These are phyloP conservation scores for Scorias spongiosa DNA, from an alignment of 2,329 filamentous ascomycete species.

Conservation along the genomic window DNA sequence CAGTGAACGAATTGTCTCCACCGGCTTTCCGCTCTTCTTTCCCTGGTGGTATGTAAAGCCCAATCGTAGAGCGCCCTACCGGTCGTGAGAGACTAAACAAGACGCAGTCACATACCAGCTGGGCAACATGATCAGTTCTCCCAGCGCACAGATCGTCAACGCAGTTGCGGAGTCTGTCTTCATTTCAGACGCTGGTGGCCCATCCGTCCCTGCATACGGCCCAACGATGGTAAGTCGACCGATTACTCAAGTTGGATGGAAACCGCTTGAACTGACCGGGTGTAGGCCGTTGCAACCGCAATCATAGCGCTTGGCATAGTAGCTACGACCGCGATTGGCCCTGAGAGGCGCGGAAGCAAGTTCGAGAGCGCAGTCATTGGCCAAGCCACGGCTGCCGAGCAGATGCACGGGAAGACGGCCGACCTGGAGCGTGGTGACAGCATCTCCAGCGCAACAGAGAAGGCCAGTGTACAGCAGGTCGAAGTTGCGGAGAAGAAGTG, in stretches of 20 bases:
- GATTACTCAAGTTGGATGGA: no score
- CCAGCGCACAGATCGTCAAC: conserved; percentile 63
- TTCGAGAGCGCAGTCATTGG: conserved; percentile 44
- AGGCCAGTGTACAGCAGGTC: neutral
- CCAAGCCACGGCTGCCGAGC: conserved; percentile 2
- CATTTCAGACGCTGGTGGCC: conserved; percentile 39
- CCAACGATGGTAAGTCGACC: conserved; percentile 42
- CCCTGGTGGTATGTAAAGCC: conserved; percentile 32
- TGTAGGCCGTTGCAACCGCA: conserved; percentile 48
- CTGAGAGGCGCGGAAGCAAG: conserved; percentile 55
- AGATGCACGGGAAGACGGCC: neutral
- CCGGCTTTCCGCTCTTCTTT: conserved; percentile 56
- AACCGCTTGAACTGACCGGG: neutral
- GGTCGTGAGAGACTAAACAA: neutral
- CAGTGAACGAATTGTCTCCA: conserved; percentile 54
- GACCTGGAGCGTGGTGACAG: conserved; percentile 3
- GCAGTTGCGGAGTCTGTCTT: conserved; percentile 50
- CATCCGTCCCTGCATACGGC: conserved; percentile 53
- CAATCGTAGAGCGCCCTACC: neutral
- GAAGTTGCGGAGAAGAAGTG: neutral
- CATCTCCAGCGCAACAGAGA: neutral
- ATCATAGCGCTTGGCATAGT: conserved; percentile 60
- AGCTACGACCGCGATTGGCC: conserved; percentile 52
- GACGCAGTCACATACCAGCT: conserved; percentile 50
- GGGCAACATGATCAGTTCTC: conserved; percentile 59